Evolutionary conservation across 1,284 basidiomycete genomes (phyloP), one percentile per base, ranked within the genome.

Genomic region (Neotropicomus parvogracilis): DNA sequence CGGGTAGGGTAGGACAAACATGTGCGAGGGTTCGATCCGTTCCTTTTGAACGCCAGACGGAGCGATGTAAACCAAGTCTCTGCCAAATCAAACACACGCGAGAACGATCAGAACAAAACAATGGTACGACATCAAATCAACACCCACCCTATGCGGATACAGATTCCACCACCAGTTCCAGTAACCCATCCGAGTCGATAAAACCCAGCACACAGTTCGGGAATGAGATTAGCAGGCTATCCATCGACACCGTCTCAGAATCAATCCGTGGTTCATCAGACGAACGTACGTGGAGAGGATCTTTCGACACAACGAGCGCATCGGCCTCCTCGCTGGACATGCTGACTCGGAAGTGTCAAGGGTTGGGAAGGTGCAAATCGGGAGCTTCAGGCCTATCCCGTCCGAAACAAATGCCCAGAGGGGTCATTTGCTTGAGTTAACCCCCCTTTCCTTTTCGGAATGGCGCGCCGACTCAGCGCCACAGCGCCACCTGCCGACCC

Each of bases 31-130:
- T 50, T 80, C 71, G 56, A 92, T 92, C 19, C 89, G 80, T 58
- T 92, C 91, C 63, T 93, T 93, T 65, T 93, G 90, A 3, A 92
- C 90, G 6, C 88, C 89, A 1, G 87, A 91, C 0, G 91, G 90
- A 4, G 91, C 89, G 55, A 93, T 85, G 70, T 82, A 93, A 24
- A 91, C 89, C 54, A 81, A 81, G 52, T 88, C 79, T 11, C 87
- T 88, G 56, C 21, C 26, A 14, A 14, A 17, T 26, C 38, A 4
- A 31, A 11, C 28, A 11, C 3, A 24, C n/a, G n/a, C n/a, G 5
- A 1, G 11, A n/a, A 38, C 11, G n/a, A n/a, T 29, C 28, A 29
- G 11, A 12, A 16, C 47, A 42, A 42, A 27, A 36, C 13, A 9
- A 10, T 21, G 12, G 39, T 14, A 45, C 13, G 19, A 17, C 40